A percentile compares a stretch with the other conserved stretches of the same genome.
phyloP scores from a whole-genome alignment of 371 early-diverging fungal genomes.

The Apophysomyces ossiformis region DNA sequence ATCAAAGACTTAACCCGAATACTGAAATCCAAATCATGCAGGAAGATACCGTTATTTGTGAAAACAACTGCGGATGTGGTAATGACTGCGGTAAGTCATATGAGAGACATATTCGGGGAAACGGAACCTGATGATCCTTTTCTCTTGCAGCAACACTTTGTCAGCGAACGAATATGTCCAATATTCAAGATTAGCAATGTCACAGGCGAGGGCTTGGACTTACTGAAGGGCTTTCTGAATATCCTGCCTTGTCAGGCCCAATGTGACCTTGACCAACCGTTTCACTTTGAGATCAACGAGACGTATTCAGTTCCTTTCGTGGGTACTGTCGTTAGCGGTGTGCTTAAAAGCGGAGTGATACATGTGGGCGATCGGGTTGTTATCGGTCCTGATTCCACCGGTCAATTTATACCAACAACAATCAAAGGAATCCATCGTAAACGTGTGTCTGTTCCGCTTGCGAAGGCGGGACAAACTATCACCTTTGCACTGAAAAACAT shows the following conservation, averaged over 20 bases:
- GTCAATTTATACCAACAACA: slow-evolving; percentile 75
- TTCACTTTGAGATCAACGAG: slow-evolving; percentile 87
- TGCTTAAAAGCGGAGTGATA: slow-evolving; percentile 64
- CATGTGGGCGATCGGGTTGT: slow-evolving; percentile 84
- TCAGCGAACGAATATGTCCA: slow-evolving; percentile 88
- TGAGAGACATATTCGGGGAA: not conserved
- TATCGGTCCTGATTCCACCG: slow-evolving; percentile 86
- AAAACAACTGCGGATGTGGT: slow-evolving; percentile 77
- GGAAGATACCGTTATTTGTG: slow-evolving; percentile 90
- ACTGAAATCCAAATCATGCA: slow-evolving; percentile 86
- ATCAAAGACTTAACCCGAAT: slow-evolving; percentile 83
- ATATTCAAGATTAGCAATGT: slow-evolving; percentile 94
- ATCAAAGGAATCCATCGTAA: slow-evolving; percentile 92
- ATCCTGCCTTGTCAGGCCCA: slow-evolving; percentile 72
- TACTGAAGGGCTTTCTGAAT: slow-evolving; percentile 85
- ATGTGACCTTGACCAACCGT: slow-evolving; percentile 66
- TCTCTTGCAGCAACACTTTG: slow-evolving; percentile 64
- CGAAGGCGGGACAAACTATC: slow-evolving; percentile 85
- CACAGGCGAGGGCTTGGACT: slow-evolving; percentile 85
- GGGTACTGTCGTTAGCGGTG: slow-evolving; percentile 85
- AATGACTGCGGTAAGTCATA: slow-evolving; percentile 63
- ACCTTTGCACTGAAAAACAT: slow-evolving; percentile 88
- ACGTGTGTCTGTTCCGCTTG: slow-evolving; percentile 76
- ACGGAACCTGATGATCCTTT: not conserved
- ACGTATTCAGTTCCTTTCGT: slow-evolving; percentile 89